Evolutionary conservation across 257 asterid genomes (phyloP).

Genomic region (Rauvolfia tetraphylla): DNA sequence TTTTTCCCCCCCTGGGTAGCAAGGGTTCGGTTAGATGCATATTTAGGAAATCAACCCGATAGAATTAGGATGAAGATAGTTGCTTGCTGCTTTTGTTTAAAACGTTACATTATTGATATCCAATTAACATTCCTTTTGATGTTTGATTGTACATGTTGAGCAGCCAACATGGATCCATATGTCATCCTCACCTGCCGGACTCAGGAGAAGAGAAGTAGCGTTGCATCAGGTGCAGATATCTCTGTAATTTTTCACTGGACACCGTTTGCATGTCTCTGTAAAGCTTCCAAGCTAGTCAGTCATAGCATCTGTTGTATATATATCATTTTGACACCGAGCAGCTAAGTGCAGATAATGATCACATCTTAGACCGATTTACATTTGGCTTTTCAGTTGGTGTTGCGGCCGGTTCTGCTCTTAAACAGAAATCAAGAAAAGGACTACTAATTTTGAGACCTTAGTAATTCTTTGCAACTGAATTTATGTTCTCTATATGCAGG

Average conservation of each 20-base stretch:
- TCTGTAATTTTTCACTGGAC: background rate
- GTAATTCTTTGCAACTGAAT: background rate
- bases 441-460: background rate
- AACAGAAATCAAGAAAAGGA: background rate
- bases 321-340: too few species aligned
- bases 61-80: too few species aligned
- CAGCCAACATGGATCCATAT: slow-evolving; percentile 71
- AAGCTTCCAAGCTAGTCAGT: too few species aligned
- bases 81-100: too few species aligned
- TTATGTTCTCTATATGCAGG: slow-evolving; percentile 38
- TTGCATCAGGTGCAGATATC: slow-evolving; percentile 51
- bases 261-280: background rate
- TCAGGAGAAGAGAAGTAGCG: slow-evolving; percentile 76
- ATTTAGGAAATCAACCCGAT: too few species aligned
- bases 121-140: background rate
- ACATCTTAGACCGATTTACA: background rate
- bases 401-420: background rate
- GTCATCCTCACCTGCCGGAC: slow-evolving; percentile 58
- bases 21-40: too few species aligned
- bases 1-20: too few species aligned
- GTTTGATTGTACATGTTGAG: background rate
- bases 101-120: background rate
- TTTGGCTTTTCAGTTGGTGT: background rate
- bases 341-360: background rate
- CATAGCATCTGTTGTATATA: too few species aligned